phyloP scores from a whole-genome alignment of 1,284 basidiomycete genomes.

The Sparassis latifolia region DNA sequence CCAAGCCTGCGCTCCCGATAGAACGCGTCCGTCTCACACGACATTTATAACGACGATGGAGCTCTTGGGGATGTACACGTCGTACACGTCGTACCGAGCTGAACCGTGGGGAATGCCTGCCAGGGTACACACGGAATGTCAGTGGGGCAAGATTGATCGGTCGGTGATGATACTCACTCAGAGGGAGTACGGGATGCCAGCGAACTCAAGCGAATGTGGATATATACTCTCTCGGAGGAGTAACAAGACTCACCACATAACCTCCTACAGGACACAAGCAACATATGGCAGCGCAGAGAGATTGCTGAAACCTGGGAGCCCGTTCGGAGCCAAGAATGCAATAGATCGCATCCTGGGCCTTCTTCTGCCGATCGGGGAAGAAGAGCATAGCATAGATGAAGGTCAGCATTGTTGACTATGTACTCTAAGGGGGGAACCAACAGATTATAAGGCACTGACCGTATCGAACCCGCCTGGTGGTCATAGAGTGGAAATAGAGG shows the following conservation, averaged over 20 bases:
- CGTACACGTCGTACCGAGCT: conserved; percentile 43
- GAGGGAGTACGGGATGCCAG: conserved; percentile 20
- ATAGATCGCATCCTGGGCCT: conserved; percentile 31
- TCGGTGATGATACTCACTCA: conserved; percentile 9
- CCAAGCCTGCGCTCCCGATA: background rate
- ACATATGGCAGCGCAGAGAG: conserved; percentile 40
- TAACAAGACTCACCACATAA: conserved; percentile 32
- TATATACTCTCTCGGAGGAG: background rate
- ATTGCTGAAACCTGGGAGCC: conserved; percentile 27
- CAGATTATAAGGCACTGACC: no score
- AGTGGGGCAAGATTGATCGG: no score
- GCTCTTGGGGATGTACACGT: conserved; percentile 37
- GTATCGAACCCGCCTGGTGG: no score
- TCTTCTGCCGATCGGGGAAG: conserved; percentile 41
- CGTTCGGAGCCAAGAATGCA: conserved; percentile 37
- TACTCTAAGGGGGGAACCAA: no score
- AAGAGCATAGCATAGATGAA: conserved; percentile 47
- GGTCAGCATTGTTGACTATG: conserved; percentile 30
- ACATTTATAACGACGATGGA: conserved; percentile 8
- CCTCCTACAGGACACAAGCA: conserved; percentile 42
- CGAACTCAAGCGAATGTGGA: conserved; percentile 4
- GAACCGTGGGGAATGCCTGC: conserved; percentile 40
- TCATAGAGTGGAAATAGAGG: no score
- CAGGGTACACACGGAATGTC: background rate
- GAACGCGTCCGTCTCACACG: conserved; percentile 17